Conservation (phyloP, 2,329 filamentous ascomycete species). For the Pyrenochaeta sp. region DNA sequence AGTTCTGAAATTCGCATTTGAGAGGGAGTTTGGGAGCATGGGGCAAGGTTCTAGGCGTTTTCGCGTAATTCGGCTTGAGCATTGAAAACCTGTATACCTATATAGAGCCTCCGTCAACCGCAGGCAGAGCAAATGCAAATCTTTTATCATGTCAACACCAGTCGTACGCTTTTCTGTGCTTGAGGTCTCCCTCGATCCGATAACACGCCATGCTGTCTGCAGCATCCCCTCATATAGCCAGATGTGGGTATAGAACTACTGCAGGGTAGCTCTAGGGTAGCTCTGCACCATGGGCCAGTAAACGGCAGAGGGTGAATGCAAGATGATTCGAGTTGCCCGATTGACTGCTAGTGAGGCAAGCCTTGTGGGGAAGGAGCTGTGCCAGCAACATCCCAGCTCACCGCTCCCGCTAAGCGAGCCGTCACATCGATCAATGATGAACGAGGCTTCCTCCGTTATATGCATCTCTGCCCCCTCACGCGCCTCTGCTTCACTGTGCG, state of each 20-base stretch:
- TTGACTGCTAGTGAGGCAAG: no score
- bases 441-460: not conserved
- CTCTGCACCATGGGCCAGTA: no score
- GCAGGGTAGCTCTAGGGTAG: no score
- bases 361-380: constrained; percentile 1
- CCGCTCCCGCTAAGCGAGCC: constrained; percentile 3
- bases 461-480: not conserved
- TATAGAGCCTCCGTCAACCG: not conserved
- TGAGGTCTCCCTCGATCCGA: no score
- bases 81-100: not conserved
- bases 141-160: not conserved
- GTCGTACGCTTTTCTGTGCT: not conserved
- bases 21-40: constrained; percentile 5
- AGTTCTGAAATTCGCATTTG: constrained; percentile 8
- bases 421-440: constrained; percentile 4
- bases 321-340: no score
- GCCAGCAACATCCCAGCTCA: constrained; percentile 4
- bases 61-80: not conserved
- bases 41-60: not conserved
- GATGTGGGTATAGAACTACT: no score
- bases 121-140: not conserved
- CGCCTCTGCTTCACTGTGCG: not conserved
- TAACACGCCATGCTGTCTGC: no score
- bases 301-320: no score
- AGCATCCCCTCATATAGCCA: no score